Percentiles rank a stretch among this genome's conserved stretches.
Conservation (phyloP, 2,329 filamentous ascomycete species). For the Fusarium euwallaceae region DNA sequence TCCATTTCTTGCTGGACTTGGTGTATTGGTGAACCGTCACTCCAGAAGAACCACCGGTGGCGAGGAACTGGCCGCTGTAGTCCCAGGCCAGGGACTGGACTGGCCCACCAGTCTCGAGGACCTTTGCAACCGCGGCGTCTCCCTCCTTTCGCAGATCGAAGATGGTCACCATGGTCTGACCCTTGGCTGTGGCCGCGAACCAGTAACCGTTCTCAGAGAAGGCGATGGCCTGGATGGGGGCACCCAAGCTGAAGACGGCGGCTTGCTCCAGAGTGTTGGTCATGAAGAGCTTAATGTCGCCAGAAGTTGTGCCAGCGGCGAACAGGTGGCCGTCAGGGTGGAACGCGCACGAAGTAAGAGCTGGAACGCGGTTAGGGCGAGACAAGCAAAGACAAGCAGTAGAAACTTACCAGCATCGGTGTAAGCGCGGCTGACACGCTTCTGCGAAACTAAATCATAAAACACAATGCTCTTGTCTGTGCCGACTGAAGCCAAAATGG, state of each 20-base stretch:
- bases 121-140: constrained; percentile 82
- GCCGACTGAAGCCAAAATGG: constrained; percentile 88
- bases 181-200: constrained; percentile 86
- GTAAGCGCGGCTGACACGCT: constrained; percentile 82
- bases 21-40: constrained; percentile 90
- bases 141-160: constrained; percentile 95
- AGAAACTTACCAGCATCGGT: constrained; percentile 78
- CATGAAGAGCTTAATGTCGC: constrained; percentile 90
- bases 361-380: constrained; percentile 56
- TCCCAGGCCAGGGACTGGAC: constrained; percentile 88
- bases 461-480: constrained; percentile 93
- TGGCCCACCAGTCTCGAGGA: constrained; percentile 85
- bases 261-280: constrained; percentile 83
- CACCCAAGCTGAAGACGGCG: constrained; percentile 77
- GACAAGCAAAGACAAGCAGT: neutral
- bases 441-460: constrained; percentile 80
- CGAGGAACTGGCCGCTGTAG: constrained; percentile 93
- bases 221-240: constrained; percentile 79
- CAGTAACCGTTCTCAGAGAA: constrained; percentile 99
- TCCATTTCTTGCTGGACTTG: constrained; percentile 90
- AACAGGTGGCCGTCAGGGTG: constrained; percentile 97
- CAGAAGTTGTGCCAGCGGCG: constrained; percentile 83
- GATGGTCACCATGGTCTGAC: constrained; percentile 82
- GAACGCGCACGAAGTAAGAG: constrained; percentile 83
- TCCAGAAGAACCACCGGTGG: constrained; percentile 82